A percentile compares a stretch with the other conserved stretches of the same genome.
phyloP scores from a whole-genome alignment of 345 rosid genomes.

The Brassica rapa region DNA sequence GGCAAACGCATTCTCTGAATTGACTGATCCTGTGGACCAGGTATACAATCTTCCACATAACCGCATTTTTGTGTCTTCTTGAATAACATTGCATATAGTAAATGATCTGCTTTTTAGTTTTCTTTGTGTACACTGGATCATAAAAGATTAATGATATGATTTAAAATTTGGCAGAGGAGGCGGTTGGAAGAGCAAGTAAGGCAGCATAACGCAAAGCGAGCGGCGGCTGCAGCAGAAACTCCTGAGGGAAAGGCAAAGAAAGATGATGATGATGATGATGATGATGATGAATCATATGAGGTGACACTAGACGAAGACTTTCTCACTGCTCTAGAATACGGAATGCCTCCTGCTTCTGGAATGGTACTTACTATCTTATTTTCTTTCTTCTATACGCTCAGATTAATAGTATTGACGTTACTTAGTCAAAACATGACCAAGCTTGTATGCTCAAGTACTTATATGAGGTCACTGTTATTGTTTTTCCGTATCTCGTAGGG shows the following conservation, averaged over 20 bases:
- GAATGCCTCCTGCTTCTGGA: slow-evolving; percentile 99
- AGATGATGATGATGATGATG: slow-evolving; percentile 55
- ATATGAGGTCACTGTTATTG: neutral
- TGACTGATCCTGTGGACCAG: slow-evolving; percentile 96
- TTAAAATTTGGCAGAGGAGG: slow-evolving; percentile 55
- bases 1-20: slow-evolving; percentile 95
- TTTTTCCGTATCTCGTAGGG: slow-evolving; percentile 51
- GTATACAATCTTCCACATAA: slow-evolving; percentile 37
- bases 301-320: slow-evolving; percentile 97
- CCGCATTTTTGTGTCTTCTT: neutral
- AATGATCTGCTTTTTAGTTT: neutral
- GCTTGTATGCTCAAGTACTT: neutral
- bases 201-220: slow-evolving; percentile 81
- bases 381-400: neutral
- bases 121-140: slow-evolving; percentile 13
- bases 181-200: slow-evolving; percentile 95
- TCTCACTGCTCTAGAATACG: slow-evolving; percentile 87
- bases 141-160: neutral
- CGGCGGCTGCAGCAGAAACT: slow-evolving; percentile 42
- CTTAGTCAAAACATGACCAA: slow-evolving; percentile 3
- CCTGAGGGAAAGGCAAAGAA: slow-evolving; percentile 42
- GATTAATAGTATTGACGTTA: neutral
- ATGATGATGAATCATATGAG: slow-evolving; percentile 74
- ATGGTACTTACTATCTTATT: slow-evolving; percentile 57
- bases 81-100: neutral